Base-by-base conservation (phyloP, 1,284 basidiomycete genomes). In the Cystobasidiaceae sp. region DNA sequence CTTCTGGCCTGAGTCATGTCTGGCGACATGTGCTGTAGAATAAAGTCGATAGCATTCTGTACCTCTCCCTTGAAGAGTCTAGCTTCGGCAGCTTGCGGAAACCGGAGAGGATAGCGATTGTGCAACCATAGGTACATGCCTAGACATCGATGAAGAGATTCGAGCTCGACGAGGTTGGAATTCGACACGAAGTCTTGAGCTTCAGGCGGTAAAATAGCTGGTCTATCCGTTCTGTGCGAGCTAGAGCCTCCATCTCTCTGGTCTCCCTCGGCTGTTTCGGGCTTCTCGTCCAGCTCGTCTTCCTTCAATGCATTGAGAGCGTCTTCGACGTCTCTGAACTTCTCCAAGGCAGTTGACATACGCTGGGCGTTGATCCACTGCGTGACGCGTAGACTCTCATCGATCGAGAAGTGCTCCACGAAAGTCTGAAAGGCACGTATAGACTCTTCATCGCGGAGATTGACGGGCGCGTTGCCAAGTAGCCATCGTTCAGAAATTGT, bases 121-220 rank as follows among this genome's bases (percentile, higher is more conserved):
- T 82, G 82, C 65, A 96, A 81, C 94, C 94, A 98, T 58, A 91
- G 80, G 76, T 97, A 97, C 19, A 89, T 72, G 17, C 88, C 85
- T 27, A 93, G 75, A n/a, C 84, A 78, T 71, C 88, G 87, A 77
- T 97, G 93, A 60, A 93, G 77, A 2, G 82, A 81, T 77, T 97
- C 94, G 37, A 97, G 80, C n/a, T 76, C 72, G 54, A 72, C 69
- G 54, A 86, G 75, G 7, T 77, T 74, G 11, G 52, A 55, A 19
- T 48, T 25, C 11, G 52, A 37, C 33, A 51, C 41, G 32, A 59
- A 68, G 17, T 4, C 23, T 28, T 23, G 21, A 23, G 34, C 58
- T 27, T 43, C 34, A 17, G 21, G 21, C 9, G 34, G 34, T 33
- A 62, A 32, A 17, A 30, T 19, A 30, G 17, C 7, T 19, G 21